phyloP scores from a whole-genome alignment of 768 basidiomycete species.

The Glaciozyma antarctica region DNA sequence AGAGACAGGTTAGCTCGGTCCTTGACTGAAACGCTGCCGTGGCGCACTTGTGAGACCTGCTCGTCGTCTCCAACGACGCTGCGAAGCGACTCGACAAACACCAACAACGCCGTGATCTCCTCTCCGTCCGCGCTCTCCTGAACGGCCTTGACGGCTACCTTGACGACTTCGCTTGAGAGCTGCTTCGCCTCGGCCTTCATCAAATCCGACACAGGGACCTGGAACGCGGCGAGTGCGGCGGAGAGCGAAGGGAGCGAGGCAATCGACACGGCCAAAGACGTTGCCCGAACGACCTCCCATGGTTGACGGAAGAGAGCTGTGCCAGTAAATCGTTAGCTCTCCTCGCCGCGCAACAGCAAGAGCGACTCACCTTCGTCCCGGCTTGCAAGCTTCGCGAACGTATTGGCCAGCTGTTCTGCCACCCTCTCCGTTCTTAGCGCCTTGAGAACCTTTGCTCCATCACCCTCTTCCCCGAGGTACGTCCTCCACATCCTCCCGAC shows the following conservation, averaged over 20 bases:
- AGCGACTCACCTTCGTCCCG: neutral
- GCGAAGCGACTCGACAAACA: neutral
- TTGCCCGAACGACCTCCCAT: neutral
- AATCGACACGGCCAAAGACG: neutral
- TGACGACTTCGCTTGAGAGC: neutral
- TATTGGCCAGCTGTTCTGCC: neutral
- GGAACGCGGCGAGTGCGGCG: constrained; percentile 6
- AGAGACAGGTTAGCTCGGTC: too few relatives aligned
- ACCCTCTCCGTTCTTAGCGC: neutral
- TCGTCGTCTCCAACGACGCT: neutral
- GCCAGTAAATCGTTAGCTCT: neutral
- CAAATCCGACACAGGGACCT: neutral
- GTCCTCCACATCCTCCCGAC: constrained; percentile 17
- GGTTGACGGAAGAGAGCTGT: neutral
- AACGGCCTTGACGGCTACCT: neutral
- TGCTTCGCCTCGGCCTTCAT: neutral
- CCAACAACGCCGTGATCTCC: constrained; percentile 2
- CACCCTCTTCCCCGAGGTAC: constrained; percentile 10
- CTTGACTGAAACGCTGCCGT: neutral
- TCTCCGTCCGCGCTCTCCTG: neutral
- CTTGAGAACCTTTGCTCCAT: neutral
- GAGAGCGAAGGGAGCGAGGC: constrained; percentile 11
- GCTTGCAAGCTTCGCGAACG: constrained; percentile 5
- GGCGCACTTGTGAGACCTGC: neutral
- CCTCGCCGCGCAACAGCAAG: neutral